Conservation (phyloP, 2,329 filamentous ascomycete species). For the Epichloe bromicola region DNA sequence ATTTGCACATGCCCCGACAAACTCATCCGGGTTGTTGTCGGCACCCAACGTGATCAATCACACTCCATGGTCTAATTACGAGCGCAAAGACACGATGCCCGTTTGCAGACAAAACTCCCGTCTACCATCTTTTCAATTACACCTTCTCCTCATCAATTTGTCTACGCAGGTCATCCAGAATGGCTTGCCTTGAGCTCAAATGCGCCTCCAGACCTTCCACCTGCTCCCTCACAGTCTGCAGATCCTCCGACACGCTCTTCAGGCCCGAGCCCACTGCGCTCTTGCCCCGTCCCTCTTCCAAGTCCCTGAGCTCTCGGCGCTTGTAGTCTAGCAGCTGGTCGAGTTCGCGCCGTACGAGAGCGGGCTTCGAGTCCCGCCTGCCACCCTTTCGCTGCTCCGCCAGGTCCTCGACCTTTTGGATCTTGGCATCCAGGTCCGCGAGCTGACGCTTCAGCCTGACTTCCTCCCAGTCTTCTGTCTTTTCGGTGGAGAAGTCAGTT, state of each 20-base stretch:
- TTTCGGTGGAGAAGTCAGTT: slow-evolving; percentile 78
- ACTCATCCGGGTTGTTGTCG: background rate
- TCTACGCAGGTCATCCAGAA: slow-evolving; percentile 61
- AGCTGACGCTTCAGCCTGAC: slow-evolving; percentile 89
- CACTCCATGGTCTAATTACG: background rate
- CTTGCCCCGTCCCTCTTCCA: slow-evolving; percentile 60
- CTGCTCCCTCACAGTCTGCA: slow-evolving; percentile 85
- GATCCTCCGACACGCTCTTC: slow-evolving; percentile 70
- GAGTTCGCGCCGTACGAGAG: slow-evolving; percentile 84
- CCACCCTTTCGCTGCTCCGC: slow-evolving; percentile 50
- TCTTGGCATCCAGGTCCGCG: slow-evolving; percentile 75
- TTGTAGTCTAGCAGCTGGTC: slow-evolving; percentile 95
- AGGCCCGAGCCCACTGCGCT: slow-evolving; percentile 58
- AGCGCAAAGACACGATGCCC: background rate
- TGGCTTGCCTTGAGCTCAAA: slow-evolving; percentile 60
- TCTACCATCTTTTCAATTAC: background rate
- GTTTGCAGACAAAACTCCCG: background rate
- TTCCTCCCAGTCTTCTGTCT: slow-evolving; percentile 95
- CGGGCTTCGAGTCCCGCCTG: slow-evolving; percentile 67
- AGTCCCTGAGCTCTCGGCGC: slow-evolving; percentile 59
- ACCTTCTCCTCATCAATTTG: slow-evolving; percentile 79
- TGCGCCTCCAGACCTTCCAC: slow-evolving; percentile 82
- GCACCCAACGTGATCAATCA: background rate
- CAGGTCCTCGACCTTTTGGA: slow-evolving; percentile 63
- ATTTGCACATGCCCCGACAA: too few relatives aligned